Conservation (phyloP, 2,329 filamentous ascomycete species). For the Knufia petricola region DNA sequence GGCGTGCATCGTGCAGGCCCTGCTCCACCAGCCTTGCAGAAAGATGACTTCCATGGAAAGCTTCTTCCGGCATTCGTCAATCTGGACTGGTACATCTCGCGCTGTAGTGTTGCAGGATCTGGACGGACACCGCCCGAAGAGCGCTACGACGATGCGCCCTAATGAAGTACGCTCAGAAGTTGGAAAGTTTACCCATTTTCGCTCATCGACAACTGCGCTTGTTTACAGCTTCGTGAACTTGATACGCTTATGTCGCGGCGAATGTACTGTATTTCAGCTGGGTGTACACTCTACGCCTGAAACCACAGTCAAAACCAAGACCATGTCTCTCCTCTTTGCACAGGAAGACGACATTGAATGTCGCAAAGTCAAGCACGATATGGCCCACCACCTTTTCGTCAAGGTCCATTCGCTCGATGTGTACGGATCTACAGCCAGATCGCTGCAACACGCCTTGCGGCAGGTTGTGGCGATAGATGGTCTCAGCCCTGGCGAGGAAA, state of each 20-base stretch:
- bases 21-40: background rate
- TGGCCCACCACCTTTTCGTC: background rate
- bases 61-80: background rate
- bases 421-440: background rate
- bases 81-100: background rate
- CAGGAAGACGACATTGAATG: background rate
- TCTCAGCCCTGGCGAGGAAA: slow-evolving; percentile 1
- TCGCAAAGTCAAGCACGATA: background rate
- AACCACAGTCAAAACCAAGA: background rate
- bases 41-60: background rate
- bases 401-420: background rate
- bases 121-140: background rate
- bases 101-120: background rate
- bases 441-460: background rate
- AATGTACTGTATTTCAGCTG: background rate
- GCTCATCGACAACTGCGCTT: background rate
- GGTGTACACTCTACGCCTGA: background rate
- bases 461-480: background rate
- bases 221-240: background rate
- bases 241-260: background rate
- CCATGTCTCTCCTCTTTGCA: background rate
- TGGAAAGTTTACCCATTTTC: background rate
- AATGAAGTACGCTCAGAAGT: background rate
- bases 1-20: background rate
- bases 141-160: background rate